A percentile compares a stretch with the other conserved stretches of the same genome.
Evolutionary conservation across 306 rosid genomes (phyloP).

Genomic region (Hippophae tibetana): DNA sequence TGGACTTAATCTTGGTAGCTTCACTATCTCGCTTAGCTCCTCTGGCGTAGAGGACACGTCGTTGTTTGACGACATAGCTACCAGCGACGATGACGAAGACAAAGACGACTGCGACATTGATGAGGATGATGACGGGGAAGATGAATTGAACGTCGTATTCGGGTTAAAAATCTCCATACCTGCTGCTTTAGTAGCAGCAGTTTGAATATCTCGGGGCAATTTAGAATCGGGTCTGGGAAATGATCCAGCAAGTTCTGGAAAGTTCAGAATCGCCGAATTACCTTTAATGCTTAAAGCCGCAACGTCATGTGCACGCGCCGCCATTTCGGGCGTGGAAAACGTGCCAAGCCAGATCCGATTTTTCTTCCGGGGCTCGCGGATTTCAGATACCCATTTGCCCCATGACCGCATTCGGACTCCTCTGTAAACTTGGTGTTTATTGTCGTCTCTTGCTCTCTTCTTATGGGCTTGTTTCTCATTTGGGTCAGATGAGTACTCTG

Average conservation of each 20-base stretch:
- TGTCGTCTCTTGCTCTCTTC: slow-evolving; percentile 17
- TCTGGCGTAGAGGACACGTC: slow-evolving; percentile 24
- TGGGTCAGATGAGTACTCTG: slow-evolving; percentile 6
- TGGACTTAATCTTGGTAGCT: slow-evolving; percentile 33
- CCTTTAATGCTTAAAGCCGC: slow-evolving; percentile 49
- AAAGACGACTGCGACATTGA: no score
- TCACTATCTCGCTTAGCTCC: slow-evolving; percentile 45
- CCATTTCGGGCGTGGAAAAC: slow-evolving; percentile 47
- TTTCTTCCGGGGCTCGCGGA: slow-evolving; percentile 49
- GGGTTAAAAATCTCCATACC: slow-evolving; percentile 21
- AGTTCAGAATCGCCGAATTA: slow-evolving; percentile 49
- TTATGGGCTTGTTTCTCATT: slow-evolving; percentile 13
- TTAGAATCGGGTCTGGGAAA: slow-evolving; percentile 42
- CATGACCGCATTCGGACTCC: slow-evolving; percentile 58
- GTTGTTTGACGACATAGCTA: neutral
- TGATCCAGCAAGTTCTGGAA: slow-evolving; percentile 35
- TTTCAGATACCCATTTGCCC: slow-evolving; percentile 70
- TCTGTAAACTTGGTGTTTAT: slow-evolving; percentile 38
- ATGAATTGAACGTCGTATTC: neutral
- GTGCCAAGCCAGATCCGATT: slow-evolving; percentile 60
- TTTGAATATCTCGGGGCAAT: slow-evolving; percentile 46
- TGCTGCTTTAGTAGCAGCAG: slow-evolving; percentile 44
- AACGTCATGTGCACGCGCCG: slow-evolving; percentile 15
- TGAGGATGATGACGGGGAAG: slow-evolving; percentile 10
- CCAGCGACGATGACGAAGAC: neutral